Base-by-base conservation (phyloP, 2,329 filamentous ascomycete species). In the Domatiomyces catenatus region DNA sequence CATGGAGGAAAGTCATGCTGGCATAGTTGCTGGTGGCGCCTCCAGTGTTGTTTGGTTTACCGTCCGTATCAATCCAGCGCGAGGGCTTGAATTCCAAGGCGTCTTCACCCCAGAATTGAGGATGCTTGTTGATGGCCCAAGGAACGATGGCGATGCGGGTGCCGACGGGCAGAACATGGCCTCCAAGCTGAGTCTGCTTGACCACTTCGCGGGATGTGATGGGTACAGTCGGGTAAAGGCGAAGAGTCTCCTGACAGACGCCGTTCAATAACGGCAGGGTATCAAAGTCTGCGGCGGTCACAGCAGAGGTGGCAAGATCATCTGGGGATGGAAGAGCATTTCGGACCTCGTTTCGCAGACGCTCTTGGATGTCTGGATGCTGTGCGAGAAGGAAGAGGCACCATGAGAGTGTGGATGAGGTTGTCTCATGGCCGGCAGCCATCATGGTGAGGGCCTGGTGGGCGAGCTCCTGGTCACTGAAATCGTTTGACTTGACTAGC, bases 391-490 rank as follows among this genome's bases (percentile, higher is more conserved):
- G 47, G 17, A 55, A 61, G 49, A 57, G 46, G 22, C 56, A 53
- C 60, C 61, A 62, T 19, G 57, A 54, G 44, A 62, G 48, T n/a
- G 58, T 55, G 2, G 56, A 57, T 2, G 61, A 52, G 45, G 56
- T 60, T 5, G 59, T 62, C 43, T 62, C 61, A 47, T 61, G 60
- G 46, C 56, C 82, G 0, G 86, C 87, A 0, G 83, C 83, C 8
- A 93, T 75, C 68, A 93, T 90, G 0, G 86, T 92, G 84, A 93
- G 90, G 61, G 90, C 75, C 66, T 94, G 87, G 63, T 92, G 83
- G 26, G 86, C 77, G 15, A 94, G 76, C 53, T 86, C 80, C 48
- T 86, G 82, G 54, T 92, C 84, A 12, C 70, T 75, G 66, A 93
- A 92, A 7, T 73, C 78, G 43, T 83, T 83, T 32, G 80, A 85